Evolutionary conservation across 805 yeast species (phyloP).

Genomic region (Grigorovia transvaalensis): DNA sequence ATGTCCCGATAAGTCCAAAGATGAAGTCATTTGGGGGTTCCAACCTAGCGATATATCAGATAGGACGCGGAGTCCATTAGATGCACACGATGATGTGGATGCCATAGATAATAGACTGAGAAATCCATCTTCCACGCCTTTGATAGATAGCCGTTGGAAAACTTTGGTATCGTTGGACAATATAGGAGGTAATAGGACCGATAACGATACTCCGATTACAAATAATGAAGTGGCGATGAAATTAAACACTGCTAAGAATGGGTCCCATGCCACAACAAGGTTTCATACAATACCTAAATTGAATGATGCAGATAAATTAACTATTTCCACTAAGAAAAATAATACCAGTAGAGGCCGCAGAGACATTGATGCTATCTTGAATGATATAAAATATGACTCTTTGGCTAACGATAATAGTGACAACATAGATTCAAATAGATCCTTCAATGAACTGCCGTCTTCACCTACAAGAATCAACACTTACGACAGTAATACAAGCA

Average conservation of each 20-base stretch:
- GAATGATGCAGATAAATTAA: neutral
- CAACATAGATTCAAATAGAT: neutral
- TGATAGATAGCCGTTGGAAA: conserved; percentile 18
- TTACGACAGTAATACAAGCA: neutral
- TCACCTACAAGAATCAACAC: conserved; percentile 10
- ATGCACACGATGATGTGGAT: conserved; percentile 10
- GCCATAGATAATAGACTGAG: conserved; percentile 5
- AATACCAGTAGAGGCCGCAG: conserved; percentile 2
- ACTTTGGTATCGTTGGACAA: conserved; percentile 16
- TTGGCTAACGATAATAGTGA: neutral
- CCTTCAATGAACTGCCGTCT: conserved; percentile 18
- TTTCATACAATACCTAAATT: neutral
- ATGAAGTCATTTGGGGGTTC: conserved; percentile 27
- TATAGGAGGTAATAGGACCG: neutral
- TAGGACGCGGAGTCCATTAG: conserved; percentile 11
- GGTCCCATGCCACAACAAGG: neutral
- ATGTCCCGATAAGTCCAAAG: conserved; percentile 3
- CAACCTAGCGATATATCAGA: conserved; percentile 16
- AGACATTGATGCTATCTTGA: conserved; percentile 25
- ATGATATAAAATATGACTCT: conserved; percentile 19
- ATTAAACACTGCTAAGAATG: neutral
- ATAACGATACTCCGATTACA: neutral
- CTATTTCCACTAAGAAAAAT: neutral
- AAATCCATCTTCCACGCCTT: conserved; percentile 25
- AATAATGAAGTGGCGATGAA: neutral